These are phyloP conservation scores for Rhizopogon roseolus DNA, from an alignment of 768 basidiomycete genomes.

Conservation along the genomic window DNA sequence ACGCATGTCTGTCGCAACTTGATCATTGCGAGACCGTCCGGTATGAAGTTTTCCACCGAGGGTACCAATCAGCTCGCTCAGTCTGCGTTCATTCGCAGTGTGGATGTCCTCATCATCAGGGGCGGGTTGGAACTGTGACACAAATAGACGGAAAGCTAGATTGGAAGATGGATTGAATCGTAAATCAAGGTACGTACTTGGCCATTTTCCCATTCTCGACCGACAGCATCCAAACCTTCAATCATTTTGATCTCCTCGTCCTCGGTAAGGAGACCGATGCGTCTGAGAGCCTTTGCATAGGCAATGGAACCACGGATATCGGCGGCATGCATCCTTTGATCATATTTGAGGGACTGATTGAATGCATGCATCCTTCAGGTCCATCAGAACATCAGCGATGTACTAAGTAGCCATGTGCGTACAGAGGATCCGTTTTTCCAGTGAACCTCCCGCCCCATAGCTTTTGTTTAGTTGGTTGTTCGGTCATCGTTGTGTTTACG, in stretches of 20 bases:
- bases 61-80: conserved; percentile 89
- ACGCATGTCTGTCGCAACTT: conserved; percentile 98
- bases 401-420: conserved; percentile 6
- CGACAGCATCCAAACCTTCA: conserved; percentile 69
- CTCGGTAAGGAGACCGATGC: conserved; percentile 74
- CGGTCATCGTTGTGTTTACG: conserved; percentile 1
- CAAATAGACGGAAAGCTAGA: not conserved
- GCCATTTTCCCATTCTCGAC: conserved; percentile 80
- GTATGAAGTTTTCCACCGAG: conserved; percentile 96
- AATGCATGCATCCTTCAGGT: conserved; percentile 88
- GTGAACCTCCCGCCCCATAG: conserved; percentile 90
- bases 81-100: conserved; percentile 93
- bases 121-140: conserved; percentile 61
- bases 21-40: conserved; percentile 95
- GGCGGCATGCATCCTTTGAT: conserved; percentile 88
- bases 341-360: conserved; percentile 94
- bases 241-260: conserved; percentile 73
- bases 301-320: conserved; percentile 95
- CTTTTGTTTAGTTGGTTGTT: conserved; percentile 58
- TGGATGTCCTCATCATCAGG: conserved; percentile 99
- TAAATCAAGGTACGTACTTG: conserved; percentile 41
- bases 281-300: conserved; percentile 82
- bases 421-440: conserved; percentile 70
- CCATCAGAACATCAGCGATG: not conserved
- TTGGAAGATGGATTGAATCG: not conserved